Conservation (phyloP, 306 rosid species). For the Lathyrus tuberosus region DNA sequence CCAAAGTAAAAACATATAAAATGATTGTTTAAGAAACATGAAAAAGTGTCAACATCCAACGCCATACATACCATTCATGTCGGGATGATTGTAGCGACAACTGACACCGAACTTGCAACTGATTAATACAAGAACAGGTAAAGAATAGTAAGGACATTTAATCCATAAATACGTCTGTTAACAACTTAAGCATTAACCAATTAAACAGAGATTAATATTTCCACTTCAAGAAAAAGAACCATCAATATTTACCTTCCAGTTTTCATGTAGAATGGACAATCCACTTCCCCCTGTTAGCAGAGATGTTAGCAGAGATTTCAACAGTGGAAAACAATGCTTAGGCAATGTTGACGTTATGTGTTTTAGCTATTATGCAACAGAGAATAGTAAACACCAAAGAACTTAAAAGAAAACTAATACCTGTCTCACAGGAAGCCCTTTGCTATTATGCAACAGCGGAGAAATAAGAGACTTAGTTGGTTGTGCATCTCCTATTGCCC, state of each 20-base stretch:
- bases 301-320: slow-evolving; percentile 49
- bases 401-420: slow-evolving; percentile 50
- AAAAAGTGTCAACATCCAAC: slow-evolving; percentile 39
- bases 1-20: slow-evolving; percentile 36
- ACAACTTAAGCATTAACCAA: not conserved
- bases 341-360: not conserved
- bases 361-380: slow-evolving; percentile 22
- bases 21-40: slow-evolving; percentile 30
- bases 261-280: slow-evolving; percentile 98
- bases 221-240: slow-evolving; percentile 29
- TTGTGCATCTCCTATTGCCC: slow-evolving; percentile 51
- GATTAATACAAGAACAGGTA: slow-evolving; percentile 42
- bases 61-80: slow-evolving; percentile 63
- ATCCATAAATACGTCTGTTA: slow-evolving; percentile 33
- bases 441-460: slow-evolving; percentile 68
- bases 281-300: slow-evolving; percentile 84
- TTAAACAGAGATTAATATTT: slow-evolving; percentile 26
- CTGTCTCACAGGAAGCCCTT: slow-evolving; percentile 95
- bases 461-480: slow-evolving; percentile 48
- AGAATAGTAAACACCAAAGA: slow-evolving; percentile 23
- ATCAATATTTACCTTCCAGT: slow-evolving; percentile 78
- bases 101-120: slow-evolving; percentile 93
- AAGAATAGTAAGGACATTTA: slow-evolving; percentile 37
- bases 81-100: slow-evolving; percentile 98
- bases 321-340: slow-evolving; percentile 25